Evolutionary conservation across 2,329 filamentous ascomycete genomes (phyloP), one percentile per base, ranked within the genome.

Genomic region (Rhynchosporium secalis): DNA sequence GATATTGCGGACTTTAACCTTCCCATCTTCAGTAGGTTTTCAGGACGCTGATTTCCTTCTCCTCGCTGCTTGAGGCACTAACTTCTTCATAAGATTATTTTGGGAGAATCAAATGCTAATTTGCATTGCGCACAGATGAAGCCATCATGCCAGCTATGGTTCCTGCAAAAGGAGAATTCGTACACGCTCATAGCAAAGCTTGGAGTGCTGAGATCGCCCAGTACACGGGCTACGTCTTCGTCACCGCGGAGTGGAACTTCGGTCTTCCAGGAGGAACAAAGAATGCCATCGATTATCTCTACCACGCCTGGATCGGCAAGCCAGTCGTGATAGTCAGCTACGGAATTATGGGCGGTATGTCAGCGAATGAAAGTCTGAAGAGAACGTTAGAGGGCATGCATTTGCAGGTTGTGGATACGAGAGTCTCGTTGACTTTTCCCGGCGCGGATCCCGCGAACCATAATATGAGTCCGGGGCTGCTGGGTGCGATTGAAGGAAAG

Each of bases 221-320:
- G 36, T 76, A 80, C 71, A 77, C 79, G 54, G 80, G 69, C 15
- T 83, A 81, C 71, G 70, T 84, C 43, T 73, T 83, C 56, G 77
- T 83, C 47, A 76, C 78, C 13, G 78, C 80, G 1, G 78, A 83
- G 71, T 87, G 86, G 70, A 86, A 87, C 75, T 81, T 75, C 70
- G 79, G 81, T 29, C 73, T 85, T 5, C 76, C 84, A 0, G 83
- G 79, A 0, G 78, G 75, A 6, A 73, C 83, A 55, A 87, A 87
- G 76, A 88, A 86, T 69, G 84, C 85, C 5, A 78, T 88, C 60
- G 85, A 87, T 70, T 87, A 84, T 68, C 76, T 88, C 0, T 80
- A 78, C 67, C 74, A 86, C 67, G 84, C 86, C 69, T 86, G 83
- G 81, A 78, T 73, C 29, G 81, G 79, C 8, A 86, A 86, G 71